phyloP scores from a whole-genome alignment of 176 grass and related monocot species.

The Cocos nucifera region DNA sequence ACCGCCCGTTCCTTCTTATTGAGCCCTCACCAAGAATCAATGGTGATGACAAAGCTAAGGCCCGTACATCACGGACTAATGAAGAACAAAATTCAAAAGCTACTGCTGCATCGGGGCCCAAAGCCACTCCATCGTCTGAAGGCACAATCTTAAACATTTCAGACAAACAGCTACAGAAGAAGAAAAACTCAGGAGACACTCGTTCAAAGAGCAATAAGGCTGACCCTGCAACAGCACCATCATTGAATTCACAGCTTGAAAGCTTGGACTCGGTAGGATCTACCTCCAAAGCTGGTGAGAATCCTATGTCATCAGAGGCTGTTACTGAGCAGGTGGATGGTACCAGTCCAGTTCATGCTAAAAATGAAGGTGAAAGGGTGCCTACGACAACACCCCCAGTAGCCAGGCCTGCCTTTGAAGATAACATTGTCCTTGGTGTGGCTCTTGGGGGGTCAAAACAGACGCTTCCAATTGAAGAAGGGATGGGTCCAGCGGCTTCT shows the following conservation, averaged over 20 bases:
- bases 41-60: constrained; percentile 49
- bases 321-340: constrained; percentile 33
- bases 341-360: constrained; percentile 23
- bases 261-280: constrained; percentile 23
- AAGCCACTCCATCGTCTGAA: constrained; percentile 27
- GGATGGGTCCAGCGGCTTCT: constrained; percentile 34
- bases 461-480: constrained; percentile 83
- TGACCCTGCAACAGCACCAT: constrained; percentile 15
- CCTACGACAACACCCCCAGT: constrained; percentile 6
- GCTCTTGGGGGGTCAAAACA: constrained; percentile 91
- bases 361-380: constrained; percentile 48
- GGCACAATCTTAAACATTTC: constrained; percentile 28
- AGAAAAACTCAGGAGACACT: constrained; percentile 31
- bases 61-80: constrained; percentile 22
- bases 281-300: constrained; percentile 26
- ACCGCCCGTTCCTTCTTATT: constrained; percentile 61
- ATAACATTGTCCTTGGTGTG: constrained; percentile 92
- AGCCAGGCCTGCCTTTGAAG: constrained; percentile 65
- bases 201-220: constrained; percentile 33
- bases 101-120: constrained; percentile 25
- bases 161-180: constrained; percentile 66
- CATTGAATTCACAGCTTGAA: constrained; percentile 17
- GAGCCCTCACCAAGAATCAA: constrained; percentile 63
- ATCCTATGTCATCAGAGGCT: constrained; percentile 24
- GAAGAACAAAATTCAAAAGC: constrained; percentile 61